phyloP scores from a whole-genome alignment of 2,329 filamentous ascomycete species.

The Pseudofabraea citricarpa region DNA sequence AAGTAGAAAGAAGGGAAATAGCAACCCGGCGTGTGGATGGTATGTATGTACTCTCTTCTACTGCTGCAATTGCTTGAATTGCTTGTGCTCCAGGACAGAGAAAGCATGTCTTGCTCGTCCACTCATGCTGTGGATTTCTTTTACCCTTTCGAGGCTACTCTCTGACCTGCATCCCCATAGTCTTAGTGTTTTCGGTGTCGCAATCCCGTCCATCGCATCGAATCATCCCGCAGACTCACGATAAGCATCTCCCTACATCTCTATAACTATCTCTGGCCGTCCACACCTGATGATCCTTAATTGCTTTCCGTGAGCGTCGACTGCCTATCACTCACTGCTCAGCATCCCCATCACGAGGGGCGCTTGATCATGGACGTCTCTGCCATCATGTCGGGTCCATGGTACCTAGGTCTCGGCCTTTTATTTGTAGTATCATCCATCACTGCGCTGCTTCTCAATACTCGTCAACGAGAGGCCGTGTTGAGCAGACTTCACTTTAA shows the following conservation, averaged over 20 bases:
- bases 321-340: neutral
- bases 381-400: constrained; percentile 12
- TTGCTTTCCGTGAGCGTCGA: neutral
- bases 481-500: constrained; percentile 19
- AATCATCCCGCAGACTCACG: neutral
- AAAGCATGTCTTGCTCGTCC: neutral
- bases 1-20: neutral
- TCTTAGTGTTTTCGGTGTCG: neutral
- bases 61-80: neutral
- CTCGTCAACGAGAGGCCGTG: constrained; percentile 18
- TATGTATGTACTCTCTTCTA: no score
- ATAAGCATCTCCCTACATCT: neutral
- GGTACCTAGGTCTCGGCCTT: constrained; percentile 21
- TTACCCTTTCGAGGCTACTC: neutral
- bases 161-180: neutral
- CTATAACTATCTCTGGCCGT: neutral
- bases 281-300: neutral
- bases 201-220: neutral
- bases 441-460: constrained; percentile 14
- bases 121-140: neutral
- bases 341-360: neutral
- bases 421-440: constrained; percentile 16
- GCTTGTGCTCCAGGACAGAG: neutral
- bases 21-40: neutral
- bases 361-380: constrained; percentile 13